A percentile compares a stretch with the other conserved stretches of the same genome.
phyloP scores from a whole-genome alignment of 352 stramenopile species.

The Phytophthora ohioensis region DNA sequence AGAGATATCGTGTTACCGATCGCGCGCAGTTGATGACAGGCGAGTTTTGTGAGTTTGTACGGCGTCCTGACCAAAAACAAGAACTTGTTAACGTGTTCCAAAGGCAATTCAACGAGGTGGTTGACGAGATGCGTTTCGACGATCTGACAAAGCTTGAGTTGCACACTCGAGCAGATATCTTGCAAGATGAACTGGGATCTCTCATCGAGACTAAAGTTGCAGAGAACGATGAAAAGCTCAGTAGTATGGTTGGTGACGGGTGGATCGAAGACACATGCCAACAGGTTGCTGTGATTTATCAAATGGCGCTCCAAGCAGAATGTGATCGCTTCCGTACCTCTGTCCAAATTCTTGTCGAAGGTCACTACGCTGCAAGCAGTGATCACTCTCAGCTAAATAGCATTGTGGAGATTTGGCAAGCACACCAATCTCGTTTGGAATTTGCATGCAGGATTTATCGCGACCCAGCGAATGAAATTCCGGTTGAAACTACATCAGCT shows the following conservation, averaged over 20 bases:
- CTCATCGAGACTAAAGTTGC: conserved; percentile 53
- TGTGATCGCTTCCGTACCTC: conserved; percentile 77
- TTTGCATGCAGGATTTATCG: conserved; percentile 53
- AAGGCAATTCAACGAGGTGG: conserved; percentile 77
- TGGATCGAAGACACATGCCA: conserved; percentile 71
- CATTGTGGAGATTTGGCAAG: conserved; percentile 44
- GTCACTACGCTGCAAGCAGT: conserved; percentile 57
- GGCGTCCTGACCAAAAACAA: conserved; percentile 75
- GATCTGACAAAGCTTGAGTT: conserved; percentile 83
- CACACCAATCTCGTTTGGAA: conserved; percentile 39
- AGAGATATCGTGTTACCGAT: conserved; percentile 43
- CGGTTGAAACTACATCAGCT: conserved; percentile 22
- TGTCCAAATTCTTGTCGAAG: conserved; percentile 64
- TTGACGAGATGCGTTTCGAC: conserved; percentile 87
- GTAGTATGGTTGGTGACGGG: conserved; percentile 49
- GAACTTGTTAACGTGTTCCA: conserved; percentile 73
- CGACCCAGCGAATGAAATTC: conserved; percentile 34
- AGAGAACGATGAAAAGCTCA: conserved; percentile 61
- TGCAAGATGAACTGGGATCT: conserved; percentile 69
- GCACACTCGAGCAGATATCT: conserved; percentile 72
- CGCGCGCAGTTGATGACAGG: conserved; percentile 43
- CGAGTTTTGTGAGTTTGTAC: conserved; percentile 67
- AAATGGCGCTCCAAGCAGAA: conserved; percentile 71
- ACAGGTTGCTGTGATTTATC: conserved; percentile 52
- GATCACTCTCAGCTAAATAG: conserved; percentile 37